These are phyloP conservation scores for Dactylellina cionopaga DNA, from an alignment of 2,329 filamentous ascomycete species.

Conservation along the genomic window DNA sequence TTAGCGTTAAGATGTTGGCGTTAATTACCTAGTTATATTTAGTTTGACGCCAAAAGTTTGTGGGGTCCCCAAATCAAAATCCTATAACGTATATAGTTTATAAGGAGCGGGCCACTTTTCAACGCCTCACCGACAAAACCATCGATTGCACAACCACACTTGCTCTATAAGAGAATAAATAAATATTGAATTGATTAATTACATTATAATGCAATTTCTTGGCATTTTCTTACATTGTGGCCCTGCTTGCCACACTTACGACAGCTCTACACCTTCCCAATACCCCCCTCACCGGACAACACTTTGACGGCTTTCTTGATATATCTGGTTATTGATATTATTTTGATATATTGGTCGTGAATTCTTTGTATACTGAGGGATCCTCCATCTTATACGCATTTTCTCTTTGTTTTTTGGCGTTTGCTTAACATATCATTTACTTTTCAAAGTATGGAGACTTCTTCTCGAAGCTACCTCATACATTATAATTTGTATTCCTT, in stretches of 20 bases:
- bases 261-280: too few species aligned
- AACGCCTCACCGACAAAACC: background rate
- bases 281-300: too few species aligned
- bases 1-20: too few species aligned
- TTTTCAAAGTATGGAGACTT: constrained; percentile 61
- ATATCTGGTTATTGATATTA: too few species aligned
- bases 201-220: background rate
- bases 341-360: too few species aligned
- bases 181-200: background rate
- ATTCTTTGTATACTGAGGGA: background rate
- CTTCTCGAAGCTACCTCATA: too few species aligned
- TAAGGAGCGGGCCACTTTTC: background rate
- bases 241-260: background rate
- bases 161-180: background rate
- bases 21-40: too few species aligned
- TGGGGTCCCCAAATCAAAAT: too few species aligned
- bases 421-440: background rate
- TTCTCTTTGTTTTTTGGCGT: background rate
- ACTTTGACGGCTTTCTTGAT: too few species aligned
- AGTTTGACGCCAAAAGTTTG: too few species aligned
- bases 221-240: background rate
- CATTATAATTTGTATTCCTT: too few species aligned
- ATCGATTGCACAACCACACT: background rate
- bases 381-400: background rate
- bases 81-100: too few species aligned